Base-by-base conservation (phyloP, 2,329 filamentous ascomycete genomes). In the Orbilia javanica region DNA sequence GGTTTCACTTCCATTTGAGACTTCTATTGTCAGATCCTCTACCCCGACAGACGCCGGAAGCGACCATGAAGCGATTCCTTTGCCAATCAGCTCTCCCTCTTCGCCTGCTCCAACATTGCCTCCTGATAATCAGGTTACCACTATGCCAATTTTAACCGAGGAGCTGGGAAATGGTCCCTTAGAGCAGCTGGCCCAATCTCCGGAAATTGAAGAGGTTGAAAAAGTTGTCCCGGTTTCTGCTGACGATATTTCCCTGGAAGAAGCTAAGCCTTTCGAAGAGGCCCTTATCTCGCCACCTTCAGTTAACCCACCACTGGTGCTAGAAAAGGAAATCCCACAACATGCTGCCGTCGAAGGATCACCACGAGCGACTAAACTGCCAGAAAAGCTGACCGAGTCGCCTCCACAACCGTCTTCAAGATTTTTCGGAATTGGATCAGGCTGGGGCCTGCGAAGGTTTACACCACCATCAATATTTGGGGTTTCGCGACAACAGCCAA, bases 401-500 rank as follows among this genome's bases (percentile, higher is more conserved):
- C 63, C 63, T 0, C 31, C 31, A 46, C 70, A 63, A 53, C 69
- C 4, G 22, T 52, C 53, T 31, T 67, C 62, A 27, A 34, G 62
- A 48, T 64, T 78, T 25, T 78, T 72, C 13, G 74, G 74, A 13
- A 53, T 78, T 18, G 53, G 62, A 15, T 48, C 62, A 22, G 62
- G 39, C 52, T 78, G 67, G 62, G 73, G 73, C 13, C 60, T 77
- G 10, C 65, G 66, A 18, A 60, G 20, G 20, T 78, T 78, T 36
- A 29, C 67, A 2, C 67, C 70, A 22, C 44, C 74, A 27, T 62
- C 74, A 8, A 52, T 78, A 13, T 60, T 78, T 25, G 50, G 50
- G 42, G n/a, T 48, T 11, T 55, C 22, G 18, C 62, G 31, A 34
- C 36, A 36, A 31, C 44, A 63, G 18, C 27, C 62, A 8, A 72